Percentiles rank a stretch among this genome's conserved stretches.
phyloP scores from a whole-genome alignment of 805 yeast species.

The Schizosaccharomyces lindneri region DNA sequence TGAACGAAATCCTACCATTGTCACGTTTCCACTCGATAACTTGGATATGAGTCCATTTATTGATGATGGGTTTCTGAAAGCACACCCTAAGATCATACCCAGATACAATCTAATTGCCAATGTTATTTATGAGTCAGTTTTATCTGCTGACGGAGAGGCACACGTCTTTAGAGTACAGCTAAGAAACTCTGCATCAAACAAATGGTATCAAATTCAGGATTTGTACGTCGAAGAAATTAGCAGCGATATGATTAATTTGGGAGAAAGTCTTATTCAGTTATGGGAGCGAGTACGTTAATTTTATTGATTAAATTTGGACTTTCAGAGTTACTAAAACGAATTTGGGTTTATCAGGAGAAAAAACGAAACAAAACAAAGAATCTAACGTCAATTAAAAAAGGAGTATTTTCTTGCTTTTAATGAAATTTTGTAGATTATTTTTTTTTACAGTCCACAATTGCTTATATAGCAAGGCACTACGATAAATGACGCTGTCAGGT shows the following conservation, averaged over 20 bases:
- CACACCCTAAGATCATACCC: slow-evolving; percentile 8
- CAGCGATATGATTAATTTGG: slow-evolving; percentile 33
- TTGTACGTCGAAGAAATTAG: slow-evolving; percentile 23
- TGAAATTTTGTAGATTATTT: no score
- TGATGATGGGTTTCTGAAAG: slow-evolving; percentile 3
- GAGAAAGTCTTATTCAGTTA: slow-evolving; percentile 35
- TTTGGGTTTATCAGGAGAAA: no score
- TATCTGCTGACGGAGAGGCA: slow-evolving; percentile 12
- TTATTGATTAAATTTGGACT: neutral
- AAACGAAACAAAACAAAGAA: no score
- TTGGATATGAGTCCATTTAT: slow-evolving; percentile 17
- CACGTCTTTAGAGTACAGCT: slow-evolving; percentile 27
- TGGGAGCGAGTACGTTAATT: slow-evolving; percentile 5
- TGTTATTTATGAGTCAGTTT: slow-evolving; percentile 18
- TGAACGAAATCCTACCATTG: slow-evolving; percentile 34
- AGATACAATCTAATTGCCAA: slow-evolving; percentile 26
- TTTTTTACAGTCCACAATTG: no score
- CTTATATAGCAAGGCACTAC: no score
- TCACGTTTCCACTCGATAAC: slow-evolving; percentile 26
- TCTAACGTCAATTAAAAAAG: no score
- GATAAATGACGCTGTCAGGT: no score
- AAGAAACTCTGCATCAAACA: slow-evolving; percentile 13
- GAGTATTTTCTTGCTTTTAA: no score
- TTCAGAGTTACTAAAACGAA: no score
- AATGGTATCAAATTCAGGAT: slow-evolving; percentile 39